A percentile compares a stretch with the other conserved stretches of the same genome.
phyloP scores from a whole-genome alignment of 176 grass and related monocot species.

The Zizania latifolia region DNA sequence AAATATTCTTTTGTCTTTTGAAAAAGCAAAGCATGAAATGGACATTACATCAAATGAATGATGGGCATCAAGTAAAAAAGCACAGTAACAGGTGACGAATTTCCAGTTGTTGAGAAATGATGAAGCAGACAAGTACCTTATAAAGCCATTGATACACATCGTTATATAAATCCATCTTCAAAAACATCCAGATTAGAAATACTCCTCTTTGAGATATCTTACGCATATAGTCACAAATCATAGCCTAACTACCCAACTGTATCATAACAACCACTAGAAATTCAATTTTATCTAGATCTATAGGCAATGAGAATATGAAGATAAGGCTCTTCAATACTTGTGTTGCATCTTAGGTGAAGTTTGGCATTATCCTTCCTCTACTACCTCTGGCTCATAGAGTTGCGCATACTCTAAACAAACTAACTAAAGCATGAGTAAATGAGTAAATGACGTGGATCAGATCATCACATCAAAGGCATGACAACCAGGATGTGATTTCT shows the following conservation, averaged over 20 bases:
- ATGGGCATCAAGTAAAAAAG: neutral
- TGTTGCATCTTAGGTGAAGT: too few relatives aligned
- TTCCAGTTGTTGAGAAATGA: neutral
- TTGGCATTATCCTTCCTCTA: neutral
- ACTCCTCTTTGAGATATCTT: neutral
- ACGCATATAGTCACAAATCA: too few relatives aligned
- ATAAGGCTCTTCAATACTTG: neutral
- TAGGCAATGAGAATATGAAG: neutral
- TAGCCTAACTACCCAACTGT: too few relatives aligned
- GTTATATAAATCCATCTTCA: neutral
- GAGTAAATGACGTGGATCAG: too few relatives aligned
- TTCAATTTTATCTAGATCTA: neutral
- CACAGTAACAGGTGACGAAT: neutral
- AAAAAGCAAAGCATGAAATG: neutral
- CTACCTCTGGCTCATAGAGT: neutral
- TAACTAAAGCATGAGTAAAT: neutral
- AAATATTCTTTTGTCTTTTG: neutral
- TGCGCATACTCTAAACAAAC: neutral
- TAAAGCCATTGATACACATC: neutral
- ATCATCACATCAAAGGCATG: too few relatives aligned
- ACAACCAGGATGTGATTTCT: too few relatives aligned
- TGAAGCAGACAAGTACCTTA: neutral
- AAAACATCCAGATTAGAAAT: neutral
- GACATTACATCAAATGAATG: neutral
- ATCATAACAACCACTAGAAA: too few relatives aligned